Percentiles rank a stretch among this genome's conserved stretches.
Conservation (phyloP, 2,329 filamentous ascomycete species). For the Colletotrichum viniferum region DNA sequence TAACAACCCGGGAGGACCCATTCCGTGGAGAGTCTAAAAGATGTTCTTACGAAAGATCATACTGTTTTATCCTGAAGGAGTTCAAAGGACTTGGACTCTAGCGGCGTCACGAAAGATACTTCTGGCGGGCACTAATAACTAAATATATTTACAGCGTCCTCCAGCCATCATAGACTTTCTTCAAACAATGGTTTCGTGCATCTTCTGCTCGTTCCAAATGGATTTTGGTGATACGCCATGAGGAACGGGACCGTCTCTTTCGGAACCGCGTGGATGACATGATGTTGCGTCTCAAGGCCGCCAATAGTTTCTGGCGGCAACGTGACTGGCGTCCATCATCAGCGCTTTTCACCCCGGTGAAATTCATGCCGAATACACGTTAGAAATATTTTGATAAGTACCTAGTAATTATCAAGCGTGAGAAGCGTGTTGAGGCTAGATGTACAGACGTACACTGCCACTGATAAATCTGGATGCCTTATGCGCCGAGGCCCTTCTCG, state of each 20-base stretch:
- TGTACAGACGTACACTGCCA: not conserved
- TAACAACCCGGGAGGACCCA: too few relatives aligned
- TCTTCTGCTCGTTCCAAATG: fast-evolving
- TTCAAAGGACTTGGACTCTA: too few relatives aligned
- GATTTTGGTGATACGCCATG: too few relatives aligned
- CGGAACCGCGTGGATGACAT: not conserved
- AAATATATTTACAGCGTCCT: too few relatives aligned
- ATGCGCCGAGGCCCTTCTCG: too few relatives aligned
- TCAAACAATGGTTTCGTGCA: fast-evolving
- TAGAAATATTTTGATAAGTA: too few relatives aligned
- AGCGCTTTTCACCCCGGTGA: fast-evolving
- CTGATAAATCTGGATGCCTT: not conserved
- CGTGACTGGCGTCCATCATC: fast-evolving
- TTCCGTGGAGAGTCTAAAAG: fast-evolving
- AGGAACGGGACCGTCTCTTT: too few relatives aligned
- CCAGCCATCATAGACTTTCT: not conserved
- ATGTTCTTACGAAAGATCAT: too few relatives aligned
- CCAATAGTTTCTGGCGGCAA: fast-evolving
- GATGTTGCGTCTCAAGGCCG: fast-evolving
- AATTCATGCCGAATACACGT: not conserved
- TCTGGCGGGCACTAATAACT: fast-evolving
- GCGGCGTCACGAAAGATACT: too few relatives aligned
- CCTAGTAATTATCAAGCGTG: not conserved
- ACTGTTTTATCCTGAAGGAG: too few relatives aligned
- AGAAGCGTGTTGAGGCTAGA: too few relatives aligned